Base-by-base conservation (phyloP, 1,284 basidiomycete species). In the Cutaneotrichosporon spelunceum region DNA sequence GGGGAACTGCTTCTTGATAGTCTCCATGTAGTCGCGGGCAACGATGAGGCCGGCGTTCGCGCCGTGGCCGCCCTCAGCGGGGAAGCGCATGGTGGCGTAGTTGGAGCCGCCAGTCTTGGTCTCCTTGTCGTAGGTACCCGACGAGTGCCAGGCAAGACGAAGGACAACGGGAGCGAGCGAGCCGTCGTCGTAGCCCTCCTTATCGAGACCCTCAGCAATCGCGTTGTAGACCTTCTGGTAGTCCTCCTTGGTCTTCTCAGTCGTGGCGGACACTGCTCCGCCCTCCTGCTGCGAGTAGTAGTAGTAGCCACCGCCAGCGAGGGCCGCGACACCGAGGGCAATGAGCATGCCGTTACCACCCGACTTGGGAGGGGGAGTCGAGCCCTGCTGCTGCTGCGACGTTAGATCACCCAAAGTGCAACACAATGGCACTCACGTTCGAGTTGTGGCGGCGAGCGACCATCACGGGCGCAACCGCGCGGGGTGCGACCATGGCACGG, bases 31-130 rank as follows among this genome's bases (percentile, higher is more conserved):
- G 14, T 81, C 83, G 60, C 95, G 90, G 23, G 93, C 94, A 61
- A 92, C 78, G 66, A 88, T 77, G 61, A 97, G 83, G 64, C 94
- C 93, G 60, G 86, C 86, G 81, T 98, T 98, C 59, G 93, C 94
- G 50, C 84, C 87, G 77, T 97, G 93, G 42, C 84, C 78, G 13
- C 91, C 79, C 77, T 96, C 93, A 39, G 89, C 87, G 69, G 87
- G 85, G 80, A 94, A 96, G 64, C 92, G 89, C 93, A 96, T 95
- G 33, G 93, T 94, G 14, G 93, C 93, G 70, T 91, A 92, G 84
- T 95, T 94, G 82, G 79, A 81, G 75, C 94, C 94, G 67, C 95
- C 94, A 21, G 91, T 89, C 68, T 87, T 86, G 68, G 86, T 83
- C 2, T 88, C 84, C 83, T 93, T 92, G 81, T 94, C 89, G 73